Conservation (phyloP, 2,329 filamentous ascomycete species). For the Penicillium nordicum region DNA sequence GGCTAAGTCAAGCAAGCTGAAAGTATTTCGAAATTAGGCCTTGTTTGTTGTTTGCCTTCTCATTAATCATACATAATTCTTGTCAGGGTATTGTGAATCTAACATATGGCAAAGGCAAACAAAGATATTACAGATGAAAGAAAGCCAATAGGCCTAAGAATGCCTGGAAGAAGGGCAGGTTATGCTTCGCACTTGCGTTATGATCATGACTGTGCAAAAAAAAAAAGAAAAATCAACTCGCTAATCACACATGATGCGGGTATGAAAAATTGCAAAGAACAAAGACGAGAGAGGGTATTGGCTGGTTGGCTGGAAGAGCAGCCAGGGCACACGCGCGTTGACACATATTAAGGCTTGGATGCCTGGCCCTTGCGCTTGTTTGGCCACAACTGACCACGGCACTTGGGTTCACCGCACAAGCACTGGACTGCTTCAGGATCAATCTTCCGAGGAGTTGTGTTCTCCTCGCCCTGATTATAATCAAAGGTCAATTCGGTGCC, state of each 20-base stretch:
- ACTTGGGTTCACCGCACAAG: constrained; percentile 44
- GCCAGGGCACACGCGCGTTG: neutral
- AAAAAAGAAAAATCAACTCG: neutral
- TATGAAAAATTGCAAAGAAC: neutral
- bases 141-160: neutral
- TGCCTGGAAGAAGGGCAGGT: neutral
- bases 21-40: neutral
- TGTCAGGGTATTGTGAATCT: neutral
- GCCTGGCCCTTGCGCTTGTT: constrained; percentile 35
- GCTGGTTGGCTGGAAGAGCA: neutral
- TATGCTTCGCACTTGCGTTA: neutral
- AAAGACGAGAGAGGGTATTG: neutral
- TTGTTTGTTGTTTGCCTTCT: neutral
- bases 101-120: neutral
- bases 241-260: neutral
- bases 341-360: neutral
- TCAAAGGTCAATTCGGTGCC: constrained; percentile 48
- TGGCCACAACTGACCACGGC: constrained; percentile 45
- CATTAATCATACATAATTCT: neutral
- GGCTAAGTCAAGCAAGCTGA: neutral
- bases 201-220: neutral
- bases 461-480: constrained; percentile 40
- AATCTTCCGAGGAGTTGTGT: constrained; percentile 14
- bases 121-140: neutral
- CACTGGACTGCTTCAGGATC: constrained; percentile 43